phyloP scores from a whole-genome alignment of 2,329 filamentous ascomycete genomes.

The Botrytis squamosa region DNA sequence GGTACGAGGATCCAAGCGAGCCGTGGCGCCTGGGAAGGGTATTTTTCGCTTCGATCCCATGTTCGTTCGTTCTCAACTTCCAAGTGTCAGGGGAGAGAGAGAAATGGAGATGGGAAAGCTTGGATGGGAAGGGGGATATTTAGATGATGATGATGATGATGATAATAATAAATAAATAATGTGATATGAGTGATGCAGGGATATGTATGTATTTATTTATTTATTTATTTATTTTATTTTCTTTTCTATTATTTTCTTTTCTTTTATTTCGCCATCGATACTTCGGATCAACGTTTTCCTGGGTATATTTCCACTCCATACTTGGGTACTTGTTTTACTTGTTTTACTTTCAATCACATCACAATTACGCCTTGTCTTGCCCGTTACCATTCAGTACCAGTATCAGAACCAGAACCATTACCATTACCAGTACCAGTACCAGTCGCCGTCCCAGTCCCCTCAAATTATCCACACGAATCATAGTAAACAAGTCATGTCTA shows the following conservation, averaged over 20 bases:
- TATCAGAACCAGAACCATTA: fast-evolving
- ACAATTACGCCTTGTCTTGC: background rate
- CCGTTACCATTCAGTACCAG: background rate
- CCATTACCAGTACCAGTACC: too few relatives aligned
- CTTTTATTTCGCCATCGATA: background rate
- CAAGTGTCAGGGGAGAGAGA: background rate
- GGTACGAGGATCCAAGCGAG: constrained; percentile 1
- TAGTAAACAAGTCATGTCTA: background rate
- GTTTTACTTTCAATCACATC: background rate
- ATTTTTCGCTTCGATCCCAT: background rate
- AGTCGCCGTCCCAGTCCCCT: too few relatives aligned
- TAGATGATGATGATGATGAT: too few relatives aligned
- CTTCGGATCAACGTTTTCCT: background rate
- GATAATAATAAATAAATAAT: background rate
- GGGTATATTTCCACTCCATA: background rate
- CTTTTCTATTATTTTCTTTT: background rate
- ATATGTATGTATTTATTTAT: background rate
- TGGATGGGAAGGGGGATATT: background rate
- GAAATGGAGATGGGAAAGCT: background rate
- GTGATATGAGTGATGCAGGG: background rate
- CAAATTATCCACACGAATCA: background rate
- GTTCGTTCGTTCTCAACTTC: background rate
- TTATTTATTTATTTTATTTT: background rate
- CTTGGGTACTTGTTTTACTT: background rate
- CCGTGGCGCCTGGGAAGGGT: background rate